Conservation (phyloP, 2,329 filamentous ascomycete genomes). For the Blastomyces gilchristii region DNA sequence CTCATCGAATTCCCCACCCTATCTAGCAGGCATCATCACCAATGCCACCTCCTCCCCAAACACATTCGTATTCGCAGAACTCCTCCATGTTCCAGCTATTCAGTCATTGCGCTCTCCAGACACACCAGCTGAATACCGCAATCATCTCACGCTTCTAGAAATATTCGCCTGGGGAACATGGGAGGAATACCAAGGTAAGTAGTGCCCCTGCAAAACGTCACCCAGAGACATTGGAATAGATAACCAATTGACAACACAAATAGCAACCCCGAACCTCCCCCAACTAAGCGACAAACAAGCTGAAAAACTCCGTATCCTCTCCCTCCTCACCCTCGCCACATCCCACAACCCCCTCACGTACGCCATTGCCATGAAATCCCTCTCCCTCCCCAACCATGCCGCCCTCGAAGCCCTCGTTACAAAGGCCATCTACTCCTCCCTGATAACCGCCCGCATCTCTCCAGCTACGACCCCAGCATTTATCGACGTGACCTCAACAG, state of each 20-base stretch:
- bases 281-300: conserved; percentile 60
- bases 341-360: conserved; percentile 63
- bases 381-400: conserved; percentile 56
- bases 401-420: conserved; percentile 81
- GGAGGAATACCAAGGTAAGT: conserved; percentile 56
- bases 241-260: not conserved
- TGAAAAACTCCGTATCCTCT: conserved; percentile 82
- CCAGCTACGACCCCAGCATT: conserved; percentile 67
- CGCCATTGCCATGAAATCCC: conserved; percentile 51
- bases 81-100: conserved; percentile 72
- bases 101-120: conserved; percentile 53
- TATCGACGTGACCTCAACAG: conserved; percentile 68
- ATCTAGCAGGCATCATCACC: conserved; percentile 72
- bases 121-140: conserved; percentile 50
- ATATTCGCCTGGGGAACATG: conserved; percentile 93
- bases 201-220: conserved; percentile 22
- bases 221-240: conserved; percentile 27
- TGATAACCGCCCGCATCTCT: conserved; percentile 75
- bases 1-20: conserved; percentile 58
- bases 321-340: conserved; percentile 69
- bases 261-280: conserved; percentile 52
- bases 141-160: conserved; percentile 62
- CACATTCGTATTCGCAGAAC: conserved; percentile 87
- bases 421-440: conserved; percentile 72
- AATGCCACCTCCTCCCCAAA: conserved; percentile 83